Evolutionary conservation across 148 eudicot genomes (phyloP).

Genomic region (Rhododendron simsii): DNA sequence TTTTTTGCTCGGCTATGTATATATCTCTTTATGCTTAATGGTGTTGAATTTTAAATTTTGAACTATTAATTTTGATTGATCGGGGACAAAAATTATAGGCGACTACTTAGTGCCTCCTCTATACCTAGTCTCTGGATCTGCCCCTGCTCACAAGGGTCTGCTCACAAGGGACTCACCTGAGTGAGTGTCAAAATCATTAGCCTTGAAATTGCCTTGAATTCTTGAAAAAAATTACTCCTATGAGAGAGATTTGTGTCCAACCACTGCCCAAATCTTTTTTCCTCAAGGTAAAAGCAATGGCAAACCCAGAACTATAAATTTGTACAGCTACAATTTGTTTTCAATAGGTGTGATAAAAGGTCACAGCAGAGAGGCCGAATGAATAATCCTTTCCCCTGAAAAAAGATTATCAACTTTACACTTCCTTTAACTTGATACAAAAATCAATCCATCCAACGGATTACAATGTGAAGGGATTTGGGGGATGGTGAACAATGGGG

Average conservation of each 20-base stretch:
- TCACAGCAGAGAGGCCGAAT: background rate
- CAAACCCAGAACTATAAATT: background rate
- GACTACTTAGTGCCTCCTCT: too few species aligned
- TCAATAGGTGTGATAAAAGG: background rate
- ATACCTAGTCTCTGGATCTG: too few species aligned
- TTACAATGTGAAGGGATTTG: slow-evolving; percentile 55
- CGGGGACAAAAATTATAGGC: too few species aligned
- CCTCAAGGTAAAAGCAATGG: background rate
- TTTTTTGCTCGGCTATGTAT: too few species aligned
- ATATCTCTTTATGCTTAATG: too few species aligned
- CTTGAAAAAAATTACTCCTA: too few species aligned
- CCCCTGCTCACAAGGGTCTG: too few species aligned
- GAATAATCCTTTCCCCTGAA: background rate
- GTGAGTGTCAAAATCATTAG: too few species aligned
- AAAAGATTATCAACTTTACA: background rate
- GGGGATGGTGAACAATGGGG: slow-evolving; percentile 56
- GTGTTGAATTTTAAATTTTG: too few species aligned
- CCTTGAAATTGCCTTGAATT: too few species aligned
- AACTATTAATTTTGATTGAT: too few species aligned
- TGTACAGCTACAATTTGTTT: background rate
- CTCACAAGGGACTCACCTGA: too few species aligned
- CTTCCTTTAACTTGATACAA: background rate
- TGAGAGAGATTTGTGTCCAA: background rate
- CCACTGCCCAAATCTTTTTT: background rate
- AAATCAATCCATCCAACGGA: background rate